Conservation (phyloP, 2,329 filamentous ascomycete species). For the Chalara sp. region DNA sequence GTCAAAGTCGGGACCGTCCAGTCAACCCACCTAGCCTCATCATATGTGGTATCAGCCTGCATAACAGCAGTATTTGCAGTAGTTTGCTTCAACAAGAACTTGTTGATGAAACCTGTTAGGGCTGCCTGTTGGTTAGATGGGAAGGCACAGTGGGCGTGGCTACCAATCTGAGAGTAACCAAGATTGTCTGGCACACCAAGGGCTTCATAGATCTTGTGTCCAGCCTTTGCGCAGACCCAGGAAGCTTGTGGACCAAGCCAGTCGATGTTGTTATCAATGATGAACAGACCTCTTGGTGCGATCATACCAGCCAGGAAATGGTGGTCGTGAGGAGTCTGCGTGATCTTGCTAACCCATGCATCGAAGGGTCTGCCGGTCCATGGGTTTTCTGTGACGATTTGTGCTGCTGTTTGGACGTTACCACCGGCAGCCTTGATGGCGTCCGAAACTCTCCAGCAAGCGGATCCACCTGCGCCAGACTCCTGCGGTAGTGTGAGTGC, state of each 20-base stretch:
- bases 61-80: not conserved
- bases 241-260: conserved; percentile 47
- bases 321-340: conserved; percentile 46
- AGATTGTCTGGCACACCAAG: conserved; percentile 44
- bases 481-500: conserved; percentile 55
- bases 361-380: conserved; percentile 55
- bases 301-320: conserved; percentile 52
- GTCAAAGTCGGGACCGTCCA: not conserved
- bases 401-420: conserved; percentile 52
- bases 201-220: conserved; percentile 46
- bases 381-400: conserved; percentile 55
- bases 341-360: conserved; percentile 38
- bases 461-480: conserved; percentile 45
- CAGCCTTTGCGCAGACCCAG: conserved; percentile 46
- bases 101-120: conserved; percentile 42
- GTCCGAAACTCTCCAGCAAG: conserved; percentile 53
- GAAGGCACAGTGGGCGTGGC: conserved; percentile 43
- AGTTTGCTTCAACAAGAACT: conserved; percentile 31
- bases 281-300: conserved; percentile 47
- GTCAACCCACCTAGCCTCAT: not conserved
- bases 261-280: conserved; percentile 47
- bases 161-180: conserved; percentile 42
- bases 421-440: conserved; percentile 41
- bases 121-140: conserved; percentile 37
- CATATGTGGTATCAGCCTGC: not conserved